Percentiles rank a stretch among this genome's conserved stretches.
phyloP scores from a whole-genome alignment of 2,329 filamentous ascomycete species.

The Fonsecaea multimorphosa region DNA sequence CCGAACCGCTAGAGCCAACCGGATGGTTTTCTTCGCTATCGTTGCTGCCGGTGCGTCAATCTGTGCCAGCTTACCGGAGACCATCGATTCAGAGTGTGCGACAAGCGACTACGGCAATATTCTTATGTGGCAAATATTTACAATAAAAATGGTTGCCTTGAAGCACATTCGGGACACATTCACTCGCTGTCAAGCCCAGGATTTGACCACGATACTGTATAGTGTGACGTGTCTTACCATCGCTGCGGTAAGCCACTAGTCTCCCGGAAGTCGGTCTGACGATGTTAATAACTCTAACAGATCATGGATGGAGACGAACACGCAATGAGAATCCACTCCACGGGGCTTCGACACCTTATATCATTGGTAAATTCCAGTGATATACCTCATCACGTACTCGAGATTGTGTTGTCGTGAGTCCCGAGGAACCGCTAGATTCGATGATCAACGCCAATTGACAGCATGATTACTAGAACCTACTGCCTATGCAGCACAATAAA shows the following conservation, averaged over 20 bases:
- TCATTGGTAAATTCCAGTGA: background rate
- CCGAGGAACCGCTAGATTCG: background rate
- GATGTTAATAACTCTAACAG: background rate
- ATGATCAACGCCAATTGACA: background rate
- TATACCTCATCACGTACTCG: background rate
- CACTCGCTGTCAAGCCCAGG: background rate
- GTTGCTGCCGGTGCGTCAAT: conserved; percentile 26
- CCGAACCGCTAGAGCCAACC: background rate
- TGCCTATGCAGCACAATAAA: background rate
- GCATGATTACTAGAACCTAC: background rate
- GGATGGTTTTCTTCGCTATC: conserved; percentile 26
- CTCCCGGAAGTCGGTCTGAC: background rate
- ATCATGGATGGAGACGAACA: background rate
- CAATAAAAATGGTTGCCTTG: conserved; percentile 4
- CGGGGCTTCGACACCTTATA: background rate
- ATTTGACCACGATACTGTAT: background rate
- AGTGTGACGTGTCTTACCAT: conserved; percentile 3
- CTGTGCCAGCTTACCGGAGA: background rate
- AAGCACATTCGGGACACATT: background rate
- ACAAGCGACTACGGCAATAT: background rate
- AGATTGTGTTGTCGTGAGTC: background rate
- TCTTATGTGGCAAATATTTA: background rate
- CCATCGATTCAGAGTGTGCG: no score
- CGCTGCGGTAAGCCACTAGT: background rate
- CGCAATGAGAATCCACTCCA: background rate